Conservation (phyloP, 305 asterid species). For the Solanum hybrid region DNA sequence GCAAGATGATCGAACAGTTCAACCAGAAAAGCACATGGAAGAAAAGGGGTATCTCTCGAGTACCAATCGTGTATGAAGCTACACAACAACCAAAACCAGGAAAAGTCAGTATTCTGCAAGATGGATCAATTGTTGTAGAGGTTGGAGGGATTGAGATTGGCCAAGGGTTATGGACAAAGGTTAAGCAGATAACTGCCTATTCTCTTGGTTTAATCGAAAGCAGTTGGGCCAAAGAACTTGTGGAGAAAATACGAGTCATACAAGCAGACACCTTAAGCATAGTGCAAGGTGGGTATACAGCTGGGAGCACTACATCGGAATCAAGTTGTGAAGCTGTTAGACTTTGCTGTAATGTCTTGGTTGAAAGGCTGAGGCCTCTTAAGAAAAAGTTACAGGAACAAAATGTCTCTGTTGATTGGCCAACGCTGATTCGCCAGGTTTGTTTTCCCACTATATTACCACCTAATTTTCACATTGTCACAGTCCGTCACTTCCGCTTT, state of each 20-base stretch:
- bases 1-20: slow-evolving; percentile 22
- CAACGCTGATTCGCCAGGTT: slow-evolving; percentile 50
- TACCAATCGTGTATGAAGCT: slow-evolving; percentile 42
- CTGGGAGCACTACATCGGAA: slow-evolving; percentile 77
- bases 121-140: slow-evolving; percentile 71
- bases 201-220: slow-evolving; percentile 42
- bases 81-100: slow-evolving; percentile 37
- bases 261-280: slow-evolving; percentile 69
- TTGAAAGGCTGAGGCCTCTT: slow-evolving; percentile 48
- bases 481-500: neutral
- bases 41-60: slow-evolving; percentile 67
- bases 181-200: slow-evolving; percentile 54
- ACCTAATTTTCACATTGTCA: neutral
- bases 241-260: slow-evolving; percentile 56
- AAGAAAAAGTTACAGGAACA: slow-evolving; percentile 38
- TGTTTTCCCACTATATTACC: neutral
- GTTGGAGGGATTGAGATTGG: slow-evolving; percentile 81
- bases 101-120: slow-evolving; percentile 62
- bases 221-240: slow-evolving; percentile 37
- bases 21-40: slow-evolving; percentile 36
- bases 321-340: slow-evolving; percentile 73
- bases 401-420: slow-evolving; percentile 49
- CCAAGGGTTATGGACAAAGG: slow-evolving; percentile 85
- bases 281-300: slow-evolving; percentile 64
- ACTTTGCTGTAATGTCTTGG: slow-evolving; percentile 52